Evolutionary conservation across 345 rosid species (phyloP).

Genomic region (Hypericum androsaemum): DNA sequence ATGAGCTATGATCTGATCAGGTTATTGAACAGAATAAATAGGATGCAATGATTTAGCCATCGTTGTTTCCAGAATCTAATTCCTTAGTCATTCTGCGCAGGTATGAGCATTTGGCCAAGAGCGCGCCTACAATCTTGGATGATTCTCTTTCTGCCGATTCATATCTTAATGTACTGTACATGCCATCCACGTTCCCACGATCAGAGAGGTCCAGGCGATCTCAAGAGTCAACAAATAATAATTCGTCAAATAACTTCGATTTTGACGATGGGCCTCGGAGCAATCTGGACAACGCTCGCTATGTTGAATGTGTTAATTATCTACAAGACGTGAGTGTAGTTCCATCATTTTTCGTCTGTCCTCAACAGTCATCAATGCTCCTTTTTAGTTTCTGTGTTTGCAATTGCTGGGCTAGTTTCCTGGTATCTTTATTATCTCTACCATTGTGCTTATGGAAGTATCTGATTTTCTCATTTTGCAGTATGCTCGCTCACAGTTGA

Average conservation of each 20-base stretch:
- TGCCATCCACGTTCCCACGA: constrained; percentile 96
- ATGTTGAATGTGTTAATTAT: constrained; percentile 65
- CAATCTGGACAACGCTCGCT: constrained; percentile 73
- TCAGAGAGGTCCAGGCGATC: constrained; percentile 76
- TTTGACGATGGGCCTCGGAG: constrained; percentile 81
- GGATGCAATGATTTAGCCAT: not conserved
- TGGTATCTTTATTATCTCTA: not conserved
- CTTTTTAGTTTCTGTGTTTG: not conserved
- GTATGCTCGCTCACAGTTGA: constrained; percentile 84
- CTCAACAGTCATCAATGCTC: too few relatives aligned
- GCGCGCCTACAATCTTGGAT: constrained; percentile 94
- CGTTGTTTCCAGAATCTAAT: constrained; percentile 1
- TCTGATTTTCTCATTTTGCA: constrained; percentile 26
- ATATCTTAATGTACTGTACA: constrained; percentile 79
- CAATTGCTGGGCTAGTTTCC: not conserved
- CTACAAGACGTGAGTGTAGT: constrained; percentile 66
- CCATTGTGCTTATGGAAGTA: constrained; percentile 1
- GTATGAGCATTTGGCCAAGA: constrained; percentile 94
- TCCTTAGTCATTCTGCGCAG: constrained; percentile 27
- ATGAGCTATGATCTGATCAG: too few relatives aligned
- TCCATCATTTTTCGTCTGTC: not conserved
- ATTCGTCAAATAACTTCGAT: constrained; percentile 34
- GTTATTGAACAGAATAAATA: too few relatives aligned
- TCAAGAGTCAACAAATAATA: constrained; percentile 45
- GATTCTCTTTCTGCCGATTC: constrained; percentile 98